phyloP scores from a whole-genome alignment of 2,329 filamentous ascomycete species.

The Neospermospora avenae region DNA sequence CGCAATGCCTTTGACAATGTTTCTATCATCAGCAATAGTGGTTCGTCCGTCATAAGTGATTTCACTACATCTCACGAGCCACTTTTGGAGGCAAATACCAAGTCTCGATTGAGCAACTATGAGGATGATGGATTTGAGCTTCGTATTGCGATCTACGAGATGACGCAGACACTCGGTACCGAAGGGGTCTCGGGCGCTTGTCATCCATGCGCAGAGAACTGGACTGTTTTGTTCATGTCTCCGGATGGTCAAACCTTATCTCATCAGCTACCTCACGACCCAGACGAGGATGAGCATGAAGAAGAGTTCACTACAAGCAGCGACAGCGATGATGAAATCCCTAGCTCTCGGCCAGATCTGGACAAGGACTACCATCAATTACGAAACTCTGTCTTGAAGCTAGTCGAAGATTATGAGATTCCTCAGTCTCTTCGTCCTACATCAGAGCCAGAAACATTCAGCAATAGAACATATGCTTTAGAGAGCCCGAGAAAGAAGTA shows the following conservation, averaged over 20 bases:
- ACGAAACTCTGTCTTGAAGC: slow-evolving; percentile 73
- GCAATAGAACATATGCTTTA: slow-evolving; percentile 60
- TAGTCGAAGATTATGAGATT: slow-evolving; percentile 81
- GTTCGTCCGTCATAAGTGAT: slow-evolving; percentile 70
- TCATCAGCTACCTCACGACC: slow-evolving; percentile 69
- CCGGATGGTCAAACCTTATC: slow-evolving; percentile 67
- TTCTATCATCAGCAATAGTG: slow-evolving; percentile 69
- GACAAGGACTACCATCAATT: slow-evolving; percentile 79
- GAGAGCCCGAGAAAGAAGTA: slow-evolving; percentile 53
- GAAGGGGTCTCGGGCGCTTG: slow-evolving; percentile 65
- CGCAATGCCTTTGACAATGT: slow-evolving; percentile 56
- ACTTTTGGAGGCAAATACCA: slow-evolving; percentile 53
- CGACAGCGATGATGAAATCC: slow-evolving; percentile 55
- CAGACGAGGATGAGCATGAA: slow-evolving; percentile 61
- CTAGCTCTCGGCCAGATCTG: slow-evolving; percentile 57
- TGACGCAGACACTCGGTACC: slow-evolving; percentile 61
- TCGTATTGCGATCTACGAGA: slow-evolving; percentile 66
- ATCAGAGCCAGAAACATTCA: slow-evolving; percentile 60
- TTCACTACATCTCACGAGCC: slow-evolving; percentile 63
- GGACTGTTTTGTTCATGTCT: slow-evolving; percentile 78
- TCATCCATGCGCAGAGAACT: slow-evolving; percentile 78
- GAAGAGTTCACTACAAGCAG: slow-evolving; percentile 62
- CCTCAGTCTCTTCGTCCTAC: slow-evolving; percentile 62
- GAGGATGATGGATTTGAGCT: slow-evolving; percentile 65
- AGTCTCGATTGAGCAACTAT: slow-evolving; percentile 48